These are phyloP conservation scores for Epichloe sp. DNA, from an alignment of 2,329 filamentous ascomycete species.

Conservation along the genomic window DNA sequence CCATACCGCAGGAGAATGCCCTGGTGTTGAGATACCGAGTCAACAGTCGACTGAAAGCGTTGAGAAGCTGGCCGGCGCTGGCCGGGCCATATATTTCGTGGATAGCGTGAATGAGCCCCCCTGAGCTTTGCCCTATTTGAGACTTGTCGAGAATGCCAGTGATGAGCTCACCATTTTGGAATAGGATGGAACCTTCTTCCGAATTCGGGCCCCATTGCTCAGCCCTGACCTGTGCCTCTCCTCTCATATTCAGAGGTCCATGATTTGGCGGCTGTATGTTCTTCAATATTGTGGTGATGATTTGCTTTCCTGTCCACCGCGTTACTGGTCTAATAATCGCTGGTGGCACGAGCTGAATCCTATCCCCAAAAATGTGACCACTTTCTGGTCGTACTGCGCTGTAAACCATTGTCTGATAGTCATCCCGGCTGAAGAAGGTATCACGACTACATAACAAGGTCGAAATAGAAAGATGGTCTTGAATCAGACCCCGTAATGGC, in stretches of 20 bases:
- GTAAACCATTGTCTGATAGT: constrained; percentile 93
- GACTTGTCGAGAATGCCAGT: constrained; percentile 91
- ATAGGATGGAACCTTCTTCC: constrained; percentile 70
- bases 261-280: constrained; percentile 75
- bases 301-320: constrained; percentile 92
- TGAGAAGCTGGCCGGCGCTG: constrained; percentile 74
- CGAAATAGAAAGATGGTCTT: constrained; percentile 94
- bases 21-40: constrained; percentile 87
- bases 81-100: constrained; percentile 89
- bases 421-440: constrained; percentile 73
- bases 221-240: constrained; percentile 65
- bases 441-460: constrained; percentile 85
- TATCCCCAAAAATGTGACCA: constrained; percentile 71
- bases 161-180: constrained; percentile 78
- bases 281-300: constrained; percentile 83
- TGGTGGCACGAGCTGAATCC: constrained; percentile 69
- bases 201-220: constrained; percentile 64
- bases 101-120: constrained; percentile 86
- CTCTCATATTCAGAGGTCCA: constrained; percentile 64
- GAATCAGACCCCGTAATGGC: constrained; percentile 87
- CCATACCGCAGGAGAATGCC: constrained; percentile 93
- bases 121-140: constrained; percentile 77
- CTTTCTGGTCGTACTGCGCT: constrained; percentile 79
- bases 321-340: constrained; percentile 68
- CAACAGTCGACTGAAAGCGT: constrained; percentile 75